Base-by-base conservation (phyloP, 768 basidiomycete genomes). In the Cytidiella melzeri region DNA sequence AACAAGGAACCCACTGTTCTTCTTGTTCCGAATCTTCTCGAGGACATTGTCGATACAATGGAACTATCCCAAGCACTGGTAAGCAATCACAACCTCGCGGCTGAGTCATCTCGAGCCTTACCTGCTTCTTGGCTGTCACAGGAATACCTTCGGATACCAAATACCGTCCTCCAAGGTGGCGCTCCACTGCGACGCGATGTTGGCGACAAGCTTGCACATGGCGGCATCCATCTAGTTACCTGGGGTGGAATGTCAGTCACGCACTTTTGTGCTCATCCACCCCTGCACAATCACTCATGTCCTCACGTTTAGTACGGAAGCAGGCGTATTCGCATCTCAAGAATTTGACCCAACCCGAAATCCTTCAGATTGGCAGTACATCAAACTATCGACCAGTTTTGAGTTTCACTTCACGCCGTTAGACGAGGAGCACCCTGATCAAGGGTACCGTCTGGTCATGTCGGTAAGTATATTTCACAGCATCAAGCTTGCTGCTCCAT, bases 391-490 rank as follows among this genome's bases (percentile, higher is more conserved):
- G 3, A 39, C 44, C 24, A 21, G 30, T 21, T 54, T 45, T 25
- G 37, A 51, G 26, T 46, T 19, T 26, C 27, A 28, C 7, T 51
- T 53, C 23, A 20, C 45, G 12, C 50, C 49, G 5, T 37, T 54
- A 24, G 38, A 48, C 30, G 51, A 27, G 15, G 28, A 34, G 30
- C 30, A 44, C 20, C 36, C 51, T n/a, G 19, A 45, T 28, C n/a
- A 20, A 21, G 2, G 45, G 1, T 47, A 41, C 30, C 56, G 58
- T 37, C 51, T 63, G 21, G 53, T 63, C 27, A 43, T 60, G 21
- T 48, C 50, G 43, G 62, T 63, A 47, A 15, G 60, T 52, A 10
- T n/a, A n/a, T n/a, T n/a, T n/a, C n/a, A n/a, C n/a, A n/a, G n/a
- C n/a, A n/a, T n/a, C n/a, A n/a, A n/a, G n/a, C n/a, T n/a, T n/a